Conservation (phyloP, 768 basidiomycete genomes). For the Boletellus sp. region DNA sequence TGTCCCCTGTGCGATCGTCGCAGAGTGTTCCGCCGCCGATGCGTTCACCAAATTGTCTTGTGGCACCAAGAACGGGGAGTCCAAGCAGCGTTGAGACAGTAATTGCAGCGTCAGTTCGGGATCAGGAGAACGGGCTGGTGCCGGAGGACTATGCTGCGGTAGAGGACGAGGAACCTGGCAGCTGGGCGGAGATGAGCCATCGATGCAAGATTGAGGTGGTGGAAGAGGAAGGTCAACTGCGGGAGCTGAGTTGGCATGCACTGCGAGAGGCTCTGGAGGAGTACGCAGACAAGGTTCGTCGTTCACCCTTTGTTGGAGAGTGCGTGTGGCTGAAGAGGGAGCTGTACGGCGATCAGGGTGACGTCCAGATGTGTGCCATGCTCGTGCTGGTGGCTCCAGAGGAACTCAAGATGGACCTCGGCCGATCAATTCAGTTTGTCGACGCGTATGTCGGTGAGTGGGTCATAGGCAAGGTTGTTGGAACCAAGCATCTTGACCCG, state of each 20-base stretch:
- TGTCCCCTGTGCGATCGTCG: constrained; percentile 18
- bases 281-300: constrained; percentile 57
- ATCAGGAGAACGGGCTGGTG: constrained; percentile 30
- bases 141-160: constrained; percentile 18
- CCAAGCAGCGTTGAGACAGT: constrained; percentile 71
- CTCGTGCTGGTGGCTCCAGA: constrained; percentile 56
- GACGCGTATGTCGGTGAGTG: constrained; percentile 71
- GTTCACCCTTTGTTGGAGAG: background rate
- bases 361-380: constrained; percentile 79
- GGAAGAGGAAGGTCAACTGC: constrained; percentile 48
- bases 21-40: background rate
- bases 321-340: background rate
- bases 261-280: constrained; percentile 54
- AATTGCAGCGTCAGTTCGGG: constrained; percentile 48
- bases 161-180: constrained; percentile 26
- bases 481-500: background rate
- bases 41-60: constrained; percentile 14
- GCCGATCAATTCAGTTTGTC: constrained; percentile 50
- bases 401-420: constrained; percentile 50
- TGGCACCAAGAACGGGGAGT: constrained; percentile 45
- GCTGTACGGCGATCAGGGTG: constrained; percentile 51
- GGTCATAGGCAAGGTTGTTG: background rate
- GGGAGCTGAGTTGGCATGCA: constrained; percentile 54
- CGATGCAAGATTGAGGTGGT: constrained; percentile 27
- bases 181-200: constrained; percentile 28